Evolutionary conservation across 208 protist genomes (phyloP).

Genomic region (Tritrichomonas foetus): DNA sequence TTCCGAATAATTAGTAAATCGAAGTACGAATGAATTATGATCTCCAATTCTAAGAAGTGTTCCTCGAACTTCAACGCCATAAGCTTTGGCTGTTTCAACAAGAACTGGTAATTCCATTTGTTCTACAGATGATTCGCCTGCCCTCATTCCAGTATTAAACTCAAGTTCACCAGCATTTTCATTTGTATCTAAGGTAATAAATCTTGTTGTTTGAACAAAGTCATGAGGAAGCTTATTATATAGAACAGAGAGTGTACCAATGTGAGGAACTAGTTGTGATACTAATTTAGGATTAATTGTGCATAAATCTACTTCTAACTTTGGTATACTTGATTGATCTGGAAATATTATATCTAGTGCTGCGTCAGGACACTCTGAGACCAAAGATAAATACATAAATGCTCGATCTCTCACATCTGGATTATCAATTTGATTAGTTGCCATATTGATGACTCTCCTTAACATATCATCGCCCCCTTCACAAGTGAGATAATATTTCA

Average conservation of each 20-base stretch:
- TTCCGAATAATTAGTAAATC: background rate
- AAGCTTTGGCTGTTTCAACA: background rate
- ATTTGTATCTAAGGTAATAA: background rate
- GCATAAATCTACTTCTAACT: background rate
- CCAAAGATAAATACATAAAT: background rate
- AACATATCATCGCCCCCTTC: background rate
- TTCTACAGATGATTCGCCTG: background rate
- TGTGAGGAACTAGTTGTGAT: background rate
- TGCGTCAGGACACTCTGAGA: background rate
- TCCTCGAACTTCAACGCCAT: background rate
- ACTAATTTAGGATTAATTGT: background rate
- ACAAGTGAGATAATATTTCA: background rate
- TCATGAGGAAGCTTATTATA: background rate
- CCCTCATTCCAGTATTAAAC: too few relatives aligned
- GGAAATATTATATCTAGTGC: background rate
- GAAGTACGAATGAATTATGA: background rate
- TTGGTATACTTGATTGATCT: background rate
- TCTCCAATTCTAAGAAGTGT: background rate
- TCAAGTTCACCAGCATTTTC: background rate
- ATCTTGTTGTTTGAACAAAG: background rate
- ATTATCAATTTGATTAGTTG: constrained; percentile 2
- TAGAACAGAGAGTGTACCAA: background rate
- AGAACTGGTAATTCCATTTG: background rate
- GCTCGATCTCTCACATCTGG: background rate
- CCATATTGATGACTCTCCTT: background rate